These are phyloP conservation scores for Curvularia spicifera DNA, from an alignment of 2,329 filamentous ascomycete species.

Conservation along the genomic window DNA sequence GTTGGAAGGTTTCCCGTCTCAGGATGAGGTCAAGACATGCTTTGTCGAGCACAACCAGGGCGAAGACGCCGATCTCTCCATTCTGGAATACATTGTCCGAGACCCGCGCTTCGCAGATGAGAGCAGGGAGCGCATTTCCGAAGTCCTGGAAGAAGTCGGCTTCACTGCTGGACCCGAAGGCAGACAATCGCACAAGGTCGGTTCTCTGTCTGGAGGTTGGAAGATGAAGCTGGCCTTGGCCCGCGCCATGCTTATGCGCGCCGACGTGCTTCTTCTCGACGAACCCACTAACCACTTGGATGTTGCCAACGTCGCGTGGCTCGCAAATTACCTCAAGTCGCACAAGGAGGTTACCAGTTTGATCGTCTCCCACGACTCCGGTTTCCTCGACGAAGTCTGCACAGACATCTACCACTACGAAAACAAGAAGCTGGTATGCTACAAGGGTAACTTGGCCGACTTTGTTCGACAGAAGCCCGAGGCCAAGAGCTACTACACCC, in stretches of 20 bases:
- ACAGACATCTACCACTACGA: conserved; percentile 99
- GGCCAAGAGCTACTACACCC: conserved; percentile 96
- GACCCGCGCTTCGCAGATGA: conserved; percentile 84
- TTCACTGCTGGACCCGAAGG: conserved; percentile 91
- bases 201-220: conserved; percentile 96
- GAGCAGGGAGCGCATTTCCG: conserved; percentile 79
- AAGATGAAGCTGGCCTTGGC: conserved; percentile 99
- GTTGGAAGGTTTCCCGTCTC: conserved; percentile 92
- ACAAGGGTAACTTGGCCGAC: conserved; percentile 79
- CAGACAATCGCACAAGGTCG: conserved; percentile 86
- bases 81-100: conserved; percentile 89
- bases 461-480: conserved; percentile 93
- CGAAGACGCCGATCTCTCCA: conserved; percentile 94
- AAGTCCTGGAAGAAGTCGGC: conserved; percentile 87
- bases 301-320: conserved; percentile 93
- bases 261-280: conserved; percentile 95
- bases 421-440: conserved; percentile 89
- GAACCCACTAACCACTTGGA: conserved; percentile 99
- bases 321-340: conserved; percentile 93
- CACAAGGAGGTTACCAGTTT: conserved; percentile 96
- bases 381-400: conserved; percentile 95
- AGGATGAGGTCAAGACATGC: conserved; percentile 91
- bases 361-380: conserved; percentile 98
- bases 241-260: conserved; percentile 92
- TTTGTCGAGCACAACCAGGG: conserved; percentile 99